These are phyloP conservation scores for Albifimbria verrucaria DNA, from an alignment of 2,329 filamentous ascomycete genomes.

Conservation along the genomic window DNA sequence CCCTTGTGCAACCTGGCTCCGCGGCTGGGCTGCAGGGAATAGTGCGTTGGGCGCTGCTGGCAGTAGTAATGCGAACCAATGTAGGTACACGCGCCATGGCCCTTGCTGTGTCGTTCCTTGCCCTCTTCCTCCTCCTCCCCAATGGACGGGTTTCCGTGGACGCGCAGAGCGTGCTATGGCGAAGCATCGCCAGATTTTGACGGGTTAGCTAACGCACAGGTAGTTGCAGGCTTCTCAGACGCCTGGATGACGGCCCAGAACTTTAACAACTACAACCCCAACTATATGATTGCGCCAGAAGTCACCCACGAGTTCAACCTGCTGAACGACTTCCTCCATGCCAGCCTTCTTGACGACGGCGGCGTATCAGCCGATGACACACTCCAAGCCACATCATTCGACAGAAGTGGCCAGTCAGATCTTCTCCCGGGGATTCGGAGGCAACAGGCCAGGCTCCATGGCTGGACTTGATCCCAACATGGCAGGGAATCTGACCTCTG, in stretches of 20 bases:
- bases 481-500: conserved; percentile 19
- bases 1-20: conserved; percentile 69
- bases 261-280: conserved; percentile 87
- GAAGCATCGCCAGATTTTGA: neutral
- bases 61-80: conserved; percentile 64
- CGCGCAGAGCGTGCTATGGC: neutral
- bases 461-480: conserved; percentile 16
- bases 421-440: conserved; percentile 47
- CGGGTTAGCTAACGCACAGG: neutral
- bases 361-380: conserved; percentile 65
- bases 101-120: conserved; percentile 10
- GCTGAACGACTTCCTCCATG: conserved; percentile 93
- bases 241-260: conserved; percentile 78
- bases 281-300: conserved; percentile 90
- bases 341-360: conserved; percentile 82
- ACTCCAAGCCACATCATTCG: conserved; percentile 43
- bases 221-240: conserved; percentile 76
- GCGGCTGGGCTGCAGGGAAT: conserved; percentile 64
- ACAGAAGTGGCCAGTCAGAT: conserved; percentile 40
- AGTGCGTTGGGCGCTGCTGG: conserved; percentile 42
- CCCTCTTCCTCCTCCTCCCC: conserved; percentile 11
- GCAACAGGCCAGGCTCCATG: conserved; percentile 28
- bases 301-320: conserved; percentile 96
- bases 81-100: conserved; percentile 52
- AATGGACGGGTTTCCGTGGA: neutral